Conservation (phyloP, 768 basidiomycete species). For the Galerina marginata region DNA sequence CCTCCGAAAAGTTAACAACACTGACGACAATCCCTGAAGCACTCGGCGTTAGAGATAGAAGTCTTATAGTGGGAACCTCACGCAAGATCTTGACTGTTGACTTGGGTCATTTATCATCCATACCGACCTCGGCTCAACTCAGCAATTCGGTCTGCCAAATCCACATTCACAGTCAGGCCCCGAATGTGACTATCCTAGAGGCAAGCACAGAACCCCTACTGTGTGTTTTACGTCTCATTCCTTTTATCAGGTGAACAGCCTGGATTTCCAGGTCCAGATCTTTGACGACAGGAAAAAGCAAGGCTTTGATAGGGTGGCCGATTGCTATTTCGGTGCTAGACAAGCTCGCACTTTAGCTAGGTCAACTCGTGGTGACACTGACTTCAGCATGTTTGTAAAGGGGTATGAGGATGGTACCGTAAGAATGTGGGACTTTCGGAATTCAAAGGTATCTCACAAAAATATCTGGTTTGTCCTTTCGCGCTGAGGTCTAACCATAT, state of each 20-base stretch:
- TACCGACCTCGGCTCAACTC: constrained; percentile 34
- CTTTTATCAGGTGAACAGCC: constrained; percentile 47
- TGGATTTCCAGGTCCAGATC: constrained; percentile 53
- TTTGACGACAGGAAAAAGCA: constrained; percentile 49
- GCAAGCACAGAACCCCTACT: constrained; percentile 35
- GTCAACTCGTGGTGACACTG: constrained; percentile 42
- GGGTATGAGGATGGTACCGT: constrained; percentile 50
- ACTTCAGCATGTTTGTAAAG: constrained; percentile 48
- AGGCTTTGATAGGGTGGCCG: constrained; percentile 44
- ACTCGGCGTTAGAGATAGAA: constrained; percentile 42
- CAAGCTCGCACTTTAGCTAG: neutral
- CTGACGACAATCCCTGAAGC: constrained; percentile 37
- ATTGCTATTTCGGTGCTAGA: constrained; percentile 50
- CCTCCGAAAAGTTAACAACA: constrained; percentile 23
- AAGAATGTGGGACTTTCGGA: constrained; percentile 56
- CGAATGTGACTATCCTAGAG: constrained; percentile 52
- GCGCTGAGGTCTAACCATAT: constrained; percentile 4
- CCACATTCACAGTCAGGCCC: constrained; percentile 49
- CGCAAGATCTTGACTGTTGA: constrained; percentile 40
- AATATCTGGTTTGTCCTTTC: neutral
- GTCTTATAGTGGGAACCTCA: constrained; percentile 42
- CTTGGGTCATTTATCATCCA: constrained; percentile 38
- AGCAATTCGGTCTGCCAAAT: constrained; percentile 49
- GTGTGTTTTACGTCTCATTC: constrained; percentile 18
- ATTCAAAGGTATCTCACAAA: constrained; percentile 40